Conservation (phyloP, 2,329 filamentous ascomycete species). For the Aspergillus melleus region DNA sequence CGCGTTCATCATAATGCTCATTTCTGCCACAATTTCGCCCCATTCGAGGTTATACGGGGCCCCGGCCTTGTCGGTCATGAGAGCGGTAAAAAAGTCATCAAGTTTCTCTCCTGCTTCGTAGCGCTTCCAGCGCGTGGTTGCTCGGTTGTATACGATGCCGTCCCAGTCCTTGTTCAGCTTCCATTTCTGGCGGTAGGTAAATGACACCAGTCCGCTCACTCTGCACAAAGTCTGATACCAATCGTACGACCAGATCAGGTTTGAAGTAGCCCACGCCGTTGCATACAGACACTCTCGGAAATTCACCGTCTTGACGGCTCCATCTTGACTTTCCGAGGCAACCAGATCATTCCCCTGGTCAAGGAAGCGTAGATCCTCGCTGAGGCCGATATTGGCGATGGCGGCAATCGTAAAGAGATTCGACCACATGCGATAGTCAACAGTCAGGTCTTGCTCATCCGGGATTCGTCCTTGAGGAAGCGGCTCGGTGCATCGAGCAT, state of each 20-base stretch:
- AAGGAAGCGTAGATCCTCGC: constrained; percentile 37
- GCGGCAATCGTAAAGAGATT: constrained; percentile 41
- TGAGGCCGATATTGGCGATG: constrained; percentile 42
- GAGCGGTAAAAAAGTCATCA: constrained; percentile 56
- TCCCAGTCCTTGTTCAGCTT: constrained; percentile 20
- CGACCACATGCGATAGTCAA: constrained; percentile 40
- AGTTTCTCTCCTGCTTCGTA: constrained; percentile 51
- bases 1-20: constrained; percentile 45
- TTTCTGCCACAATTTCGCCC: constrained; percentile 59
- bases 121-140: constrained; percentile 17
- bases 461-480: constrained; percentile 7
- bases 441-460: constrained; percentile 24
- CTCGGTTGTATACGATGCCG: constrained; percentile 22
- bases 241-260: constrained; percentile 25
- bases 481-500: constrained; percentile 31
- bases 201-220: constrained; percentile 20
- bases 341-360: constrained; percentile 35
- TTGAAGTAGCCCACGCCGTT: constrained; percentile 12
- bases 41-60: constrained; percentile 49
- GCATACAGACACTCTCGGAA: constrained; percentile 22
- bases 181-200: constrained; percentile 20
- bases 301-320: constrained; percentile 14
- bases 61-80: constrained; percentile 51
- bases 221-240: constrained; percentile 19
- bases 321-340: constrained; percentile 24